Evolutionary conservation across 139 green algal species (phyloP).

Genomic region (Prasinococcaceae sp.): DNA sequence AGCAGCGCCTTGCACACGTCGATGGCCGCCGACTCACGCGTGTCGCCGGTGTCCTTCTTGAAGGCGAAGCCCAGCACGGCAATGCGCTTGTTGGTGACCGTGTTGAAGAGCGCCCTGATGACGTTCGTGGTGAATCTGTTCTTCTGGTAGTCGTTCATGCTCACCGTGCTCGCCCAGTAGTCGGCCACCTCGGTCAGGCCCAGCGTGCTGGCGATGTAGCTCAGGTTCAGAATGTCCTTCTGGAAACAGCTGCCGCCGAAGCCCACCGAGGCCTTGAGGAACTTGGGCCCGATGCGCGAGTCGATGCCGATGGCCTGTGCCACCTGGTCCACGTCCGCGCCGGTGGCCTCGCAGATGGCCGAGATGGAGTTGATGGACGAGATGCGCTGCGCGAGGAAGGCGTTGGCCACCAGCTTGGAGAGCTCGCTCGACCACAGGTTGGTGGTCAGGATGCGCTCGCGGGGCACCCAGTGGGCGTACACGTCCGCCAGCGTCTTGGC

Average conservation of each 20-base stretch:
- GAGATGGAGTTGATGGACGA: constrained; percentile 98
- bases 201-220: constrained; percentile 78
- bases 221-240: constrained; percentile 97
- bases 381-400: constrained; percentile 84
- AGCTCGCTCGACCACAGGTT: constrained; percentile 93
- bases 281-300: constrained; percentile 88
- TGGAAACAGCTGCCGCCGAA: constrained; percentile 99
- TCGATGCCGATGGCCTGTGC: constrained; percentile 83
- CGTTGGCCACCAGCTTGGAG: constrained; percentile 85
- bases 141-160: constrained; percentile 99
- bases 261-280: constrained; percentile 89
- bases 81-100: constrained; percentile 86
- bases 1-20: constrained; percentile 86
- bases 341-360: constrained; percentile 90
- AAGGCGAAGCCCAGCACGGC: constrained; percentile 96
- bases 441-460: constrained; percentile 77
- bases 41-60: constrained; percentile 91
- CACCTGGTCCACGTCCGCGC: constrained; percentile 84
- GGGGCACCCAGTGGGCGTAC: constrained; percentile 91
- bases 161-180: constrained; percentile 74
- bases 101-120: constrained; percentile 98
- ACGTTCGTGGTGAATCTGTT: constrained; percentile 80
- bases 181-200: constrained; percentile 83
- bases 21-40: constrained; percentile 93
- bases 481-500: constrained; percentile 18